Base-by-base conservation (phyloP, 2,329 filamentous ascomycete genomes). In the Beauveria pseudobassiana region DNA sequence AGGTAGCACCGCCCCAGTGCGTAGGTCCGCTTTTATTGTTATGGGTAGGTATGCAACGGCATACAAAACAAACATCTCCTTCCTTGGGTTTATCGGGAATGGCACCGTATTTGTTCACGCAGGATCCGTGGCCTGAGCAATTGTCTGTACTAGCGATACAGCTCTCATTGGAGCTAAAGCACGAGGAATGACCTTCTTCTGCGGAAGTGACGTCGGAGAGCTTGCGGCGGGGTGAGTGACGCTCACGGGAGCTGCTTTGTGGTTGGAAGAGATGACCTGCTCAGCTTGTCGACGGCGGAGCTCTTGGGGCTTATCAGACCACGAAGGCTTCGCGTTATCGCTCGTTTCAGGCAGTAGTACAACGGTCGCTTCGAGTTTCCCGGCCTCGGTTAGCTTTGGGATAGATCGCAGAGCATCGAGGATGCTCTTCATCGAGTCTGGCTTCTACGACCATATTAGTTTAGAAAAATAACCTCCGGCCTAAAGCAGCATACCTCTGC, bases 61-160 rank as follows among this genome's bases (percentile, higher is more conserved):
- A 99, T 62, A 83, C 80, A 72, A 87, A 98, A 82, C 93, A 98
- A 40, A 79, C 75, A 12, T 74, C 67, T 6, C 61, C 61, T 16
- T 62, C 72, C 57, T 71, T 72, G 48, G 75, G 46, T 7, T 61
- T 53, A 14, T 56, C 49, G 2, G 57, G 57, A 7, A 48, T 24
- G 8, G 46, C 42, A 2, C 61, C 76, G 65, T 84, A 92, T 70
- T 87, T 88, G 72, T 88, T 80, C 66, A 82, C 78, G 78, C 95
- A 98, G 30, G 75, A 71, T 52, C 95, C 95, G 74, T 95, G 92
- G 60, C 88, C 86, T 16, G 89, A 91, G 81, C 95, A 99, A 71
- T 85, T 86, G 68, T 85, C 82, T 2, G 95, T 99, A 46, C 78
- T 79, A 62, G 81, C 80, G 55, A 82, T 76, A 76, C 93, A 98